A percentile compares a stretch with the other conserved stretches of the same genome.
phyloP scores from a whole-genome alignment of 805 yeast species.

The Wickerhamomyces canadensis region DNA sequence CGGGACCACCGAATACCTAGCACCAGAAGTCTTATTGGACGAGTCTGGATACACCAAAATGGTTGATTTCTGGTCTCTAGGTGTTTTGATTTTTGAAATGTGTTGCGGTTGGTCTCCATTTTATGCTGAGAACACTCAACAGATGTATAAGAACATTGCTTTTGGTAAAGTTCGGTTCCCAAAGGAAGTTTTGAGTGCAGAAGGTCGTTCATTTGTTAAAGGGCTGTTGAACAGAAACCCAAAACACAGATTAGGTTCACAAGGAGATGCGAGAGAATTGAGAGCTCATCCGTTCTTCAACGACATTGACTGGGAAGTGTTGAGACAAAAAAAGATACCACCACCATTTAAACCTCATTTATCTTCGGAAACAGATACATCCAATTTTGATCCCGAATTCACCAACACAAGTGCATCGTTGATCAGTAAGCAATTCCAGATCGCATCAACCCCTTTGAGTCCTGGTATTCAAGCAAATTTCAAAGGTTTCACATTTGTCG shows the following conservation, averaged over 20 bases:
- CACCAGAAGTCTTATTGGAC: constrained; percentile 93
- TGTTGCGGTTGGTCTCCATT: constrained; percentile 99
- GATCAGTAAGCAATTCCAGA: constrained; percentile 58
- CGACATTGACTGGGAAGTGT: constrained; percentile 85
- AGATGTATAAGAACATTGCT: constrained; percentile 98
- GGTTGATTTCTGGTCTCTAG: constrained; percentile 99
- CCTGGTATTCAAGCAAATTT: constrained; percentile 96
- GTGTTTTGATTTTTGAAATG: constrained; percentile 96
- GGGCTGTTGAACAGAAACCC: constrained; percentile 95
- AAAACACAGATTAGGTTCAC: constrained; percentile 87
- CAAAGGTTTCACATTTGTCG: constrained; percentile 95
- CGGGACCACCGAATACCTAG: constrained; percentile 97
- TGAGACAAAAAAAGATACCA: constrained; percentile 75
- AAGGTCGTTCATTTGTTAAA: constrained; percentile 93
- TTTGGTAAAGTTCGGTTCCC: constrained; percentile 98
- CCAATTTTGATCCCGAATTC: constrained; percentile 97
- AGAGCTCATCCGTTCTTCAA: constrained; percentile 87
- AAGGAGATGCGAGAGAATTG: constrained; percentile 87
- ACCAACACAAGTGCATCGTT: constrained; percentile 86
- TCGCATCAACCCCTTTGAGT: constrained; percentile 67
- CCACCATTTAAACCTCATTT: constrained; percentile 97
- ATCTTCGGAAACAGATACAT: constrained; percentile 85
- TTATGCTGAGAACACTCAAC: constrained; percentile 96
- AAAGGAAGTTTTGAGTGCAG: constrained; percentile 86
- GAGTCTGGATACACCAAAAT: constrained; percentile 96